Conservation (phyloP, 2,329 filamentous ascomycete species). For the Trichoderma sp. region DNA sequence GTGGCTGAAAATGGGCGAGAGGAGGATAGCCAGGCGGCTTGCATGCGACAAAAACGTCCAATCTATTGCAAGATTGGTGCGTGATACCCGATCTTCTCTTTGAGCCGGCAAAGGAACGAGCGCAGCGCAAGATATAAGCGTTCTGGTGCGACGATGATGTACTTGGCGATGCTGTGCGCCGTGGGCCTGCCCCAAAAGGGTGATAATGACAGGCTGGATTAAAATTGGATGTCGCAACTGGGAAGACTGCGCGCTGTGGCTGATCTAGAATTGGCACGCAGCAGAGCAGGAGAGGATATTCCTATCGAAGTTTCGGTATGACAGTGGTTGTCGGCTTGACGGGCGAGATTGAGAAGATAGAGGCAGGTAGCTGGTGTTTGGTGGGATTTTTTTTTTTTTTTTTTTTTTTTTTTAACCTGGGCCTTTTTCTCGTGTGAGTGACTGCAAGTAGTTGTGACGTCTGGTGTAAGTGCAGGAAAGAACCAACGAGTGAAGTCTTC, state of each 20-base stretch:
- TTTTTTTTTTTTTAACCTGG: not conserved
- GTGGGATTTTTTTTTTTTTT: not conserved
- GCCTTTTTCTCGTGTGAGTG: not conserved
- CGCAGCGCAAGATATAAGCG: conserved; percentile 24
- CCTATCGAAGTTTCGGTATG: not conserved
- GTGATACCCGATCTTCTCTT: conserved; percentile 22
- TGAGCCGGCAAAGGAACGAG: conserved; percentile 16
- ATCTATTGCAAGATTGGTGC: not conserved
- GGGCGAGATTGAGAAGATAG: not conserved
- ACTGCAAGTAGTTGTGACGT: not conserved
- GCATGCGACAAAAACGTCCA: not conserved
- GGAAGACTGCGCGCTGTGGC: not conserved
- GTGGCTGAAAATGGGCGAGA: conserved; percentile 8
- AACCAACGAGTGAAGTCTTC: not conserved
- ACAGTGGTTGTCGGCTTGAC: not conserved
- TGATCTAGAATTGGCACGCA: not conserved
- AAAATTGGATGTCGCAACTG: not conserved
- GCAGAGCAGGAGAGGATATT: not conserved
- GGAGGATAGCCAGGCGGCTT: conserved; percentile 7
- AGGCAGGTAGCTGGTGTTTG: not conserved
- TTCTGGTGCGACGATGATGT: conserved; percentile 16
- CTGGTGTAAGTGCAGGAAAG: conserved; percentile 25
- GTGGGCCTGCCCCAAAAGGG: conserved; percentile 7
- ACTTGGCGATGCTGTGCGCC: conserved; percentile 21
- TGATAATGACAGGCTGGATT: not conserved